These are phyloP conservation scores for Endothia cerciana DNA, from an alignment of 2,329 filamentous ascomycete genomes.

Conservation along the genomic window DNA sequence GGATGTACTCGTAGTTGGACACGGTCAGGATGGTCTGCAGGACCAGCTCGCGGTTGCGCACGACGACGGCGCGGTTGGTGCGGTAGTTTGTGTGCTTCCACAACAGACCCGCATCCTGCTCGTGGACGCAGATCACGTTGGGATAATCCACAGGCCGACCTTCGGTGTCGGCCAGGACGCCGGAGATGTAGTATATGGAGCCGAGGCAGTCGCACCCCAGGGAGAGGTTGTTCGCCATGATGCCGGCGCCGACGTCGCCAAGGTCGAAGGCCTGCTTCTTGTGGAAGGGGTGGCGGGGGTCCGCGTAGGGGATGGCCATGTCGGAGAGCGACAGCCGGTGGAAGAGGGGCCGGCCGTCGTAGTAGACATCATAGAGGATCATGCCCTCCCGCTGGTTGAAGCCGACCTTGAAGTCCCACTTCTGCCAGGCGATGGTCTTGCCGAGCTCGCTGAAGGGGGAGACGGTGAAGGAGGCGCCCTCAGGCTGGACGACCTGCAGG, in stretches of 20 bases:
- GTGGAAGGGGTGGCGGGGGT: conserved; percentile 64
- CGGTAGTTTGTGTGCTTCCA: conserved; percentile 63
- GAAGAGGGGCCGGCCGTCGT: conserved; percentile 62
- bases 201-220: conserved; percentile 67
- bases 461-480: conserved; percentile 61
- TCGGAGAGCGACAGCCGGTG: conserved; percentile 64
- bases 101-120: conserved; percentile 60
- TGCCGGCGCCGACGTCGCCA: conserved; percentile 66
- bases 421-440: conserved; percentile 38
- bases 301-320: conserved; percentile 67
- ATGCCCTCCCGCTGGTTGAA: conserved; percentile 67
- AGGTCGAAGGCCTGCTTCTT: conserved; percentile 71
- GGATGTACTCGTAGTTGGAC: conserved; percentile 58
- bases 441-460: conserved; percentile 36
- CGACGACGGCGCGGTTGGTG: conserved; percentile 55
- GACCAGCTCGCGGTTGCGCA: conserved; percentile 55
- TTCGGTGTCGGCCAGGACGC: conserved; percentile 27
- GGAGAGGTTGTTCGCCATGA: conserved; percentile 65
- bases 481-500: conserved; percentile 64
- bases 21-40: conserved; percentile 61
- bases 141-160: conserved; percentile 26
- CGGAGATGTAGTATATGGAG: conserved; percentile 51
- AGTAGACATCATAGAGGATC: conserved; percentile 65
- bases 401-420: conserved; percentile 66
- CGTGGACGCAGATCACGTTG: conserved; percentile 61